Evolutionary conservation across 2,329 filamentous ascomycete species (phyloP).

Genomic region (Colletotrichum plurivorum): DNA sequence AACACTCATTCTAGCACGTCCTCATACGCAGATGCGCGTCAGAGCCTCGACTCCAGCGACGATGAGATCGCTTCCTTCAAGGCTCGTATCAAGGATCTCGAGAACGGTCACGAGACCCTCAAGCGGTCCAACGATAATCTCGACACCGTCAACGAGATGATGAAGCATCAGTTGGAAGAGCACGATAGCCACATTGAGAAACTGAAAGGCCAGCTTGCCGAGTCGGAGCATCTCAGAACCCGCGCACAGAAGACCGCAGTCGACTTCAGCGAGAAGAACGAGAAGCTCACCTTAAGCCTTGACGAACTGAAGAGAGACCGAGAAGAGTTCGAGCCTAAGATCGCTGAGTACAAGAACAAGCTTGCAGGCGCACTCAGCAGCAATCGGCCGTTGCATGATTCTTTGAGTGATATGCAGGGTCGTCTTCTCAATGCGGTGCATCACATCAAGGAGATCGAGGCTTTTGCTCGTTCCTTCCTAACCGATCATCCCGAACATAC

Average conservation of each 20-base stretch:
- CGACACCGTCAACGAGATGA: constrained; percentile 14
- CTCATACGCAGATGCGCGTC: constrained; percentile 18
- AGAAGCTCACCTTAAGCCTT: background rate
- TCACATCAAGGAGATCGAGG: constrained; percentile 23
- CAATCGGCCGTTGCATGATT: background rate
- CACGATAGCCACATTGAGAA: background rate
- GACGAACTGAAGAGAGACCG: background rate
- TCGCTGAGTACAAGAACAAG: constrained; percentile 23
- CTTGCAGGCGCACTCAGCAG: constrained; percentile 1
- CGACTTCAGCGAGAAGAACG: constrained; percentile 12
- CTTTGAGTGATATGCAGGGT: constrained; percentile 1
- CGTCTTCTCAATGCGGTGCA: constrained; percentile 23
- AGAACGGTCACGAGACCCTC: constrained; percentile 19
- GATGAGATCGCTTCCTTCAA: background rate
- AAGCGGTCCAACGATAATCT: constrained; percentile 23
- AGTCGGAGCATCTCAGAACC: constrained; percentile 13
- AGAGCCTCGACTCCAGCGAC: background rate
- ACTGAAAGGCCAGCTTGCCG: background rate
- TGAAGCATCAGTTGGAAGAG: background rate
- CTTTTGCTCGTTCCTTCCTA: constrained; percentile 12
- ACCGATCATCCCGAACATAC: constrained; percentile 20
- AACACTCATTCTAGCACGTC: background rate
- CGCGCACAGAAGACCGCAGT: constrained; percentile 10
- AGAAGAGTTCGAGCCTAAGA: background rate
- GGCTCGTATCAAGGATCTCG: constrained; percentile 2